Evolutionary conservation across 768 basidiomycete genomes (phyloP), one percentile per base, ranked within the genome.

Genomic region (Epithele typhae): DNA sequence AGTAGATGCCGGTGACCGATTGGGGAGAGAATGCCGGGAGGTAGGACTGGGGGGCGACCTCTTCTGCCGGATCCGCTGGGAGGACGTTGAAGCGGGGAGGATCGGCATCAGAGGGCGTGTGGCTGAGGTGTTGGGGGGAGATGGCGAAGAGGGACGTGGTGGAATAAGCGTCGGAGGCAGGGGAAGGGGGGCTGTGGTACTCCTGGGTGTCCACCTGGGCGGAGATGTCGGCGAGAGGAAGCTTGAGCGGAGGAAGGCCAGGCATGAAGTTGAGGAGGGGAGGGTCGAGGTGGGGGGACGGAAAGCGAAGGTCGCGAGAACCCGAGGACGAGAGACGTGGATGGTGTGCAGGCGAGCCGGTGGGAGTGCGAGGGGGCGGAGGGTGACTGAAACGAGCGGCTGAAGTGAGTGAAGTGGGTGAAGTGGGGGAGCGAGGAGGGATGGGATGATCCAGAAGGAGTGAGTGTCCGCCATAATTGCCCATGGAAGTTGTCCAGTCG

Each of bases 191-290:
- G 27, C 27, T 30, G 14, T 7, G 14, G 8, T 14, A 7, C 14
- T 30, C 8, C 7, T 7, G 27, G 27, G 27, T 14, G 14, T 14
- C 27, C 47, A 46, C 22, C 47, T 37, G 17, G 54, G 44, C 36
- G 11, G 54, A 37, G 12, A 54, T 39, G 9, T 46, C 40, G 12
- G 43, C 30, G 15, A 45, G 32, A 11, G 59, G 54, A 12, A 56
- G 40, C 18, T 46, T 41, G 4, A 57, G 45, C 1, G 56, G 56
- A 38, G 50, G 36, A 32, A 57, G 53, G 12, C 51, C 49, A 17
- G 50, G 49, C 1, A 47, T 35, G 11, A 51, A 49, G 25, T 37
- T 54, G 3, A 49, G 25, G 15, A 50, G 47, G 3, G 51, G 55
- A 3, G 48, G 45, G 23, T 53, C 48, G n/a, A 50, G 49, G 12